Base-by-base conservation (phyloP, 495 filamentous ascomycete genomes). In the Aspergillus coremiiformis region DNA sequence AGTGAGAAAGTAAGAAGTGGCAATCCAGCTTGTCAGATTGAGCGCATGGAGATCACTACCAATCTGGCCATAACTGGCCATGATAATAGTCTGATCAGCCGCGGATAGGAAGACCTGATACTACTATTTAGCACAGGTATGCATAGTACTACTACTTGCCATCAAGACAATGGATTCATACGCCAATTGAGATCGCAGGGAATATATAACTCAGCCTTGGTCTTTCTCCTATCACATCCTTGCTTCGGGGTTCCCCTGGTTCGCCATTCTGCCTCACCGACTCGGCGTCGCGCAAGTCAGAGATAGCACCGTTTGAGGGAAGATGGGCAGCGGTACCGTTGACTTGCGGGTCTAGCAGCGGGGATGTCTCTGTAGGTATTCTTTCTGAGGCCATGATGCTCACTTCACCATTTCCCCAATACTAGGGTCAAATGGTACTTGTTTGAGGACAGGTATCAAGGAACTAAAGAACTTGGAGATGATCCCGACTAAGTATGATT, bases 1-100 rank as follows among this genome's bases (percentile, higher is more conserved):
- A 6, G 88, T 92, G 17, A 94, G 72, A 58, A 92, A 87, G 46
- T 70, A 78, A 9, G 85, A 82, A 12, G 89, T 93, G 1, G 87
- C 86, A 56, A 95, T 88, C 89, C 89, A 95, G 30, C 82, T 86
- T 8, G 88, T 90, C 58, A 80, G 76, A 58, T 87, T 89, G 50
- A 94, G 68, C 11, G 87, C 86, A 19, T 87, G 76, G 19, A 94
- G 66, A 49, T 93, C 89, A 47, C 79, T 89, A 21, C 89, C 89
- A 60, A 95, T 93, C 44, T 78, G 82, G 15, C 84, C 87, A 64
- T 93, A 94, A 32, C 78, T 84, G 45, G 83, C 81, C 48, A 92
- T 82, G 39, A 90, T 84, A 41, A 95, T 81, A 0, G 89, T 91
- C 62, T 92, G 87, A 64, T 95, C 89, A 43, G 86, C 80, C 0